A percentile compares a stretch with the other conserved stretches of the same genome.
These are phyloP conservation scores for Parathielavia hyrcaniae DNA, from an alignment of 495 filamentous ascomycete genomes.

Conservation along the genomic window DNA sequence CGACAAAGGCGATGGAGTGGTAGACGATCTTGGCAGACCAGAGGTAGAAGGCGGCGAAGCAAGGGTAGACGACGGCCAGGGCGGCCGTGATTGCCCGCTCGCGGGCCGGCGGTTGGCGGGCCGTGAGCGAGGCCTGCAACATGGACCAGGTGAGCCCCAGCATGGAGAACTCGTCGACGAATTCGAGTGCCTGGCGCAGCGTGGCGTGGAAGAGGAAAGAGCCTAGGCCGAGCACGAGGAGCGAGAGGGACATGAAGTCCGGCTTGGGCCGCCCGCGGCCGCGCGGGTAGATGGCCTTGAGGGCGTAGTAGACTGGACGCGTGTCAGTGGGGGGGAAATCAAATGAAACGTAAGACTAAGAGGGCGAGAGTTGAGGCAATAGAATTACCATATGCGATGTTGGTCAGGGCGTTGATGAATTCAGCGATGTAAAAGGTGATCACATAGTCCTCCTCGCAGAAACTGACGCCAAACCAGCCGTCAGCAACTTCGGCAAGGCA, in stretches of 20 bases:
- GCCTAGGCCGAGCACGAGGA: conserved; percentile 53
- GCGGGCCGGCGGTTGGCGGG: conserved; percentile 28
- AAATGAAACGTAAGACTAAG: neutral
- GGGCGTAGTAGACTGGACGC: conserved; percentile 26
- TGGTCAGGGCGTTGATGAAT: conserved; percentile 53
- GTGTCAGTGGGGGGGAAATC: neutral
- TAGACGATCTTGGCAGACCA: conserved; percentile 32
- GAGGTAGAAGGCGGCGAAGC: conserved; percentile 35
- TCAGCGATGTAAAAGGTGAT: conserved; percentile 51
- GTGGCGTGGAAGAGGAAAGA: conserved; percentile 49
- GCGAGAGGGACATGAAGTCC: conserved; percentile 30
- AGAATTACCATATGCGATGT: conserved; percentile 47
- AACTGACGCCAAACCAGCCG: conserved; percentile 9
- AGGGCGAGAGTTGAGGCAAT: neutral
- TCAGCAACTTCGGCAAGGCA: no score
- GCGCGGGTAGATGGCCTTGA: conserved; percentile 19
- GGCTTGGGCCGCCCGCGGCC: conserved; percentile 2
- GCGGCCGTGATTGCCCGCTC: conserved; percentile 29
- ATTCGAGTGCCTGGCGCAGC: conserved; percentile 50
- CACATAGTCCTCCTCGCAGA: conserved; percentile 46
- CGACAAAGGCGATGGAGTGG: conserved; percentile 24
- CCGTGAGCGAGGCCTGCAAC: conserved; percentile 47
- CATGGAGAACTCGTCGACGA: conserved; percentile 54
- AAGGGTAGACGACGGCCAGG: conserved; percentile 22
- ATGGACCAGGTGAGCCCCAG: conserved; percentile 46